phyloP scores from a whole-genome alignment of 1,284 basidiomycete genomes.

The Porodaedalea pini region DNA sequence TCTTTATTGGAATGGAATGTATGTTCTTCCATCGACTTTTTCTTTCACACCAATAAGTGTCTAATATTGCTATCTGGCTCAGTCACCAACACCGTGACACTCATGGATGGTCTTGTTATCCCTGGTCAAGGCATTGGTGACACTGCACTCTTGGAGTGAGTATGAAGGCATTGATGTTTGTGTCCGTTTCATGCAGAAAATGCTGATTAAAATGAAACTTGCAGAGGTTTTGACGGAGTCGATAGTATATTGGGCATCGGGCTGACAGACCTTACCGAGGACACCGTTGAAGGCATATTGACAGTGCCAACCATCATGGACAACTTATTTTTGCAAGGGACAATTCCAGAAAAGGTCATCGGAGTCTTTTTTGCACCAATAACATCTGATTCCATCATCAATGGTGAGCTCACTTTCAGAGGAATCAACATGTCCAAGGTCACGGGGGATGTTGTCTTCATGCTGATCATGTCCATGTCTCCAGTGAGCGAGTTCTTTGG shows the following conservation, averaged over 20 bases:
- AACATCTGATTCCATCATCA: slow-evolving; percentile 28
- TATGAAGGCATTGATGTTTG: too few species aligned
- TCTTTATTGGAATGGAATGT: slow-evolving; percentile 21
- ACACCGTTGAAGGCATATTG: slow-evolving; percentile 18
- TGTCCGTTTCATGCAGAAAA: too few species aligned
- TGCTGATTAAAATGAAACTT: too few species aligned
- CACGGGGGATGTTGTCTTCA: slow-evolving; percentile 17
- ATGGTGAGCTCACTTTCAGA: slow-evolving; percentile 39
- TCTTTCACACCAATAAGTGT: background rate
- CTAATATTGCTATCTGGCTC: background rate
- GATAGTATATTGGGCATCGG: slow-evolving; percentile 54
- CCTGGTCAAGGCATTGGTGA: slow-evolving; percentile 54
- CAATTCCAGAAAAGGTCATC: slow-evolving; percentile 38
- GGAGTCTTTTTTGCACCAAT: slow-evolving; percentile 53
- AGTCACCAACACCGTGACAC: slow-evolving; percentile 30
- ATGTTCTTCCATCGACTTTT: background rate
- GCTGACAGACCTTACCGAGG: slow-evolving; percentile 29
- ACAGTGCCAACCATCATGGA: slow-evolving; percentile 46
- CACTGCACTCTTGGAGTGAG: slow-evolving; percentile 43
- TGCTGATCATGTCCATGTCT: slow-evolving; percentile 18
- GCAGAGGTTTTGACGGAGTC: slow-evolving; percentile 37
- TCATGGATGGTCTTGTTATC: slow-evolving; percentile 32
- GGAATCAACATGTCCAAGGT: slow-evolving; percentile 45
- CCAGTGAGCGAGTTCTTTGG: slow-evolving; percentile 35
- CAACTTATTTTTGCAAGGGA: slow-evolving; percentile 41